Base-by-base conservation (phyloP, 257 asterid species). In the Apocynum venetum region DNA sequence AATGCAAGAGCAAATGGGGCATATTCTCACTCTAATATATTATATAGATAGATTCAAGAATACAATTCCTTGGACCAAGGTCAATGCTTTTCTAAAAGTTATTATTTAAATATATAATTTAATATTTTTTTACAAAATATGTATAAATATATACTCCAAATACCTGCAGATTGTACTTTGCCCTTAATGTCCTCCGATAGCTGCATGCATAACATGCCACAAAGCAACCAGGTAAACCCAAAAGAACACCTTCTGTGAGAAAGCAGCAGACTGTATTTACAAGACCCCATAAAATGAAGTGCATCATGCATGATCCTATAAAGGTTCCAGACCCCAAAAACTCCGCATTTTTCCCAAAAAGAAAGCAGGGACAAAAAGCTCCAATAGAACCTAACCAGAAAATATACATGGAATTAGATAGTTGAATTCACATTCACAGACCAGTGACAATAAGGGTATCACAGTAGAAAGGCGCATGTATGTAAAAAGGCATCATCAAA, bases 191-290 rank as follows among this genome's bases (percentile, higher is more conserved):
- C 87, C 78, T 89, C 41, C 98, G 87, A 75, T 94, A 94, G 78
- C 96, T 91, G 83, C 97, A 94, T 53, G 97, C 94, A 86, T 92
- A 94, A 81, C 93, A 89, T 17, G 98, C 91, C 66, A 92, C 96
- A 72, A 91, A 86, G 89, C 98, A 94, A 67, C 98, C 98, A 76
- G 97, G 98, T 71, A 91, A 84, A 78, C 97, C 97, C 88, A 87
- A 77, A 85, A 92, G 72, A 78, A 80, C 31, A 81, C 98, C 98
- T 17, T 91, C 97, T 25, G 92, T 85, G 85, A 94, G 76, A 77
- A 92, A 77, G 80, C 97, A 92, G 92, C 94, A 92, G 72, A 92
- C 40, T 8, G 97, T 70, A 82, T 92, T 94, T 76, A 88, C 87
- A 66, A 92, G 87, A 59, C 87, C 90, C 92, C 93, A 94, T 81